phyloP scores from a whole-genome alignment of 1,284 basidiomycete species.

The Cystobasidium pallidum region DNA sequence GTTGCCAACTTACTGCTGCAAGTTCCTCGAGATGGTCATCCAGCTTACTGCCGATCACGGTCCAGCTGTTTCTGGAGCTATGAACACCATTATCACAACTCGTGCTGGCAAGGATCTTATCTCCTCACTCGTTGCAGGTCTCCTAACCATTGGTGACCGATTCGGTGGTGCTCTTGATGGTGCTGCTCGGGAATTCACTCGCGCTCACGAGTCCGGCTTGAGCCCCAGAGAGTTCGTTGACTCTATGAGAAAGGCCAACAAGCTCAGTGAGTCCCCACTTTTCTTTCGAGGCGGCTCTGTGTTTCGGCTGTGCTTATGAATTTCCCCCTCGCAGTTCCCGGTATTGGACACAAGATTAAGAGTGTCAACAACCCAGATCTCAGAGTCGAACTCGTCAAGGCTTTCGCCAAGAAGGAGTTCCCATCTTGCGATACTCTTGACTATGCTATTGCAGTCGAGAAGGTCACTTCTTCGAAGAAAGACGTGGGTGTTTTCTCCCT shows the following conservation, averaged over 20 bases:
- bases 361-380: conserved; percentile 84
- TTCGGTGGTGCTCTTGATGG: conserved; percentile 99
- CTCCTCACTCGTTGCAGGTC: conserved; percentile 92
- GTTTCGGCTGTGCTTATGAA: not conserved
- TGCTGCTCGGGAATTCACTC: conserved; percentile 93
- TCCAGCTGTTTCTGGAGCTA: conserved; percentile 71
- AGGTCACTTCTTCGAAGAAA: conserved; percentile 97
- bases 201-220: conserved; percentile 84
- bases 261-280: conserved; percentile 70
- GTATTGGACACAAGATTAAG: conserved; percentile 99
- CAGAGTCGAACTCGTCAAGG: conserved; percentile 96
- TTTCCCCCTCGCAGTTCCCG: conserved; percentile 67
- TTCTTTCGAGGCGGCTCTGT: conserved; percentile 6
- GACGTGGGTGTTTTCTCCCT: conserved; percentile 68
- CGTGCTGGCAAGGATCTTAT: conserved; percentile 99
- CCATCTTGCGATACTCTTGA: conserved; percentile 79
- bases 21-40: conserved; percentile 99
- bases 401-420: conserved; percentile 95
- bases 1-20: conserved; percentile 76
- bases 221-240: conserved; percentile 98
- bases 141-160: conserved; percentile 95
- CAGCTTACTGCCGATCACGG: conserved; percentile 96
- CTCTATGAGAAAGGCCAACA: conserved; percentile 91
- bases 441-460: conserved; percentile 98
- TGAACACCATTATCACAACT: conserved; percentile 99